Evolutionary conservation across 306 rosid species (phyloP), one percentile per base, ranked within the genome.

Genomic region (Purshia tridentata): DNA sequence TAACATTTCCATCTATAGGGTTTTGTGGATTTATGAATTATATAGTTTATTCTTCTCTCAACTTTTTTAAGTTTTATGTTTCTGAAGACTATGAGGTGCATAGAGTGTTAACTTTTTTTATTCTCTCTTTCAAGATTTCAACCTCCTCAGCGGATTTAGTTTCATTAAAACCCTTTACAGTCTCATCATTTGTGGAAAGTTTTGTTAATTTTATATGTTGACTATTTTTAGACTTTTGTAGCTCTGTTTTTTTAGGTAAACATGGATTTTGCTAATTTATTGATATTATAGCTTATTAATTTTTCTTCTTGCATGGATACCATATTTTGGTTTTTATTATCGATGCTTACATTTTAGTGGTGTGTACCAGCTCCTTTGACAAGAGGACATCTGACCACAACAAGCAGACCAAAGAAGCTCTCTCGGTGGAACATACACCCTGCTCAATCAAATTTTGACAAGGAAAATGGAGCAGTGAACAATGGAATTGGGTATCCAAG

Each of bases 381-480:
- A 55, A 86, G 84, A 77, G 78, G 84, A 62, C 72, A 72, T 79
- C 79, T 71, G 69, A 89, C 80, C 71, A 85, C 81, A 73, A 70
- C 79, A 64, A 75, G 59, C 47, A 89, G 86, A 84, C 77, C 72
- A 70, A 82, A 84, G 77, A 95, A 77, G 82, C 86, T 81, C 56
- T 88, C 98, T 91, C 85, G 96, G n/a, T 89, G 90, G 93, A 91
- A 79, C 84, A 72, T 85, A 37, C 74, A 82, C 49, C 86, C 86
- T 75, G 81, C 81, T 74, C 89, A 76, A 42, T 82, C 82, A 54
- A 72, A 49, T 63, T 20, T 65, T 41, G 85, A 67, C 39, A 77
- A 80, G 76, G 84, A 72, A 74, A 46, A 65, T 40, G 88, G 80
- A 48, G 76, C 73, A 39, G 76, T 80, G 71, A 74, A 72, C 50